phyloP scores from a whole-genome alignment of 2,329 filamentous ascomycete genomes.

The Graphilbum ipis-grandicollis region DNA sequence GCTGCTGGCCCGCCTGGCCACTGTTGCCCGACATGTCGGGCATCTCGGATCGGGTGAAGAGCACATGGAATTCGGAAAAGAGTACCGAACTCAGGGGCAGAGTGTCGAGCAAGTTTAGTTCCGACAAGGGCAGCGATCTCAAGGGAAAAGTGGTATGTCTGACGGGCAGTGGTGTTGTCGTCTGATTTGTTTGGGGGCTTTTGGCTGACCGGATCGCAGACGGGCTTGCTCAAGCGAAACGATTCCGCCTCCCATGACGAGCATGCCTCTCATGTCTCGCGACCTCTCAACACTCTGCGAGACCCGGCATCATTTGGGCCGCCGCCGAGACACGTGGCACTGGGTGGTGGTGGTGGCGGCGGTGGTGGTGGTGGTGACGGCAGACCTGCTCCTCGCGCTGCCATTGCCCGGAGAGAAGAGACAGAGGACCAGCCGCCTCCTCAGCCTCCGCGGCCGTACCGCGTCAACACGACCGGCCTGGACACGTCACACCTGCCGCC shows the following conservation, averaged over 20 bases:
- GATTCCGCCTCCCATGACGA: conserved; percentile 13
- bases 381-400: not conserved
- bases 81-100: conserved; percentile 8
- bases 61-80: conserved; percentile 33
- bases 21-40: conserved; percentile 20
- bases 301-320: conserved; percentile 67
- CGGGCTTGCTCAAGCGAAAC: conserved; percentile 14
- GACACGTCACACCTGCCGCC: conserved; percentile 51
- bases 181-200: not conserved
- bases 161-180: not conserved
- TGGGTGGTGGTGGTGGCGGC: conserved; percentile 8
- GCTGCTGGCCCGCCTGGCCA: too few relatives aligned
- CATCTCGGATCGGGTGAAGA: conserved; percentile 12
- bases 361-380: conserved; percentile 7
- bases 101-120: conserved; percentile 23
- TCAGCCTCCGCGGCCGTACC: conserved; percentile 44
- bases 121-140: conserved; percentile 26
- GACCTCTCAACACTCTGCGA: conserved; percentile 51
- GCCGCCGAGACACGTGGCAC: conserved; percentile 47
- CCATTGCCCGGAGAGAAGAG: conserved; percentile 11
- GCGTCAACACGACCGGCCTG: conserved; percentile 52
- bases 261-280: conserved; percentile 22
- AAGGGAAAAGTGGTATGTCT: conserved; percentile 28
- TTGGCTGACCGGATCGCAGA: conserved; percentile 1
- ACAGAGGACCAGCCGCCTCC: conserved; percentile 20